These are phyloP conservation scores for Fusarium nanum DNA, from an alignment of 2,329 filamentous ascomycete genomes.

Conservation along the genomic window DNA sequence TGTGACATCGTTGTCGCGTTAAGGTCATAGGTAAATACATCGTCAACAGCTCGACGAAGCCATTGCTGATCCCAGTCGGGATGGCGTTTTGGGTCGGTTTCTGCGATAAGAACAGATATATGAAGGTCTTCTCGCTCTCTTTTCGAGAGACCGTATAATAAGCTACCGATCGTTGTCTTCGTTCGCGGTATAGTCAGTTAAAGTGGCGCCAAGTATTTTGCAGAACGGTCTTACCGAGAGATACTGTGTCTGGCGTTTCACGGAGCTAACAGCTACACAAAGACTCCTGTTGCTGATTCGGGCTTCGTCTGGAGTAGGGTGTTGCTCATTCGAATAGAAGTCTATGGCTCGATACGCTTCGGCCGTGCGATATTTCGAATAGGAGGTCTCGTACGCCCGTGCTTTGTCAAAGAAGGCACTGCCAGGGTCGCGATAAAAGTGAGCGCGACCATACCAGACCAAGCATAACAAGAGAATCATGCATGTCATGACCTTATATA, in stretches of 20 bases:
- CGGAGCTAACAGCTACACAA: slow-evolving; percentile 15
- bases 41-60: slow-evolving; percentile 9
- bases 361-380: neutral
- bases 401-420: slow-evolving; percentile 17
- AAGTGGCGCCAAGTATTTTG: fast-evolving
- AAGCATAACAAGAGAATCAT: slow-evolving; percentile 7
- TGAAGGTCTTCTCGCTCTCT: slow-evolving; percentile 15
- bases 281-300: neutral
- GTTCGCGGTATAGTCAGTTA: too few species aligned
- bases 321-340: neutral
- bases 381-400: slow-evolving; percentile 11
- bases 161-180: slow-evolving; percentile 20
- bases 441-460: slow-evolving; percentile 2
- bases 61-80: slow-evolving; percentile 16
- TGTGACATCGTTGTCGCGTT: neutral
- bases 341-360: slow-evolving; percentile 2
- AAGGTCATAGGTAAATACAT: slow-evolving; percentile 8
- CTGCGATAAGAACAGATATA: slow-evolving; percentile 15
- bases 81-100: slow-evolving; percentile 10
- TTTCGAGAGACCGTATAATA: slow-evolving; percentile 4
- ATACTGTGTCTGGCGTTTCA: slow-evolving; percentile 20
- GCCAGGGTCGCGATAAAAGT: slow-evolving; percentile 23
- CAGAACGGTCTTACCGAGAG: neutral
- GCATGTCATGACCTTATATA: neutral
- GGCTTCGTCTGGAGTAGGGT: too few species aligned